phyloP scores from a whole-genome alignment of 2,329 filamentous ascomycete genomes.

The Penicillium glabrum region DNA sequence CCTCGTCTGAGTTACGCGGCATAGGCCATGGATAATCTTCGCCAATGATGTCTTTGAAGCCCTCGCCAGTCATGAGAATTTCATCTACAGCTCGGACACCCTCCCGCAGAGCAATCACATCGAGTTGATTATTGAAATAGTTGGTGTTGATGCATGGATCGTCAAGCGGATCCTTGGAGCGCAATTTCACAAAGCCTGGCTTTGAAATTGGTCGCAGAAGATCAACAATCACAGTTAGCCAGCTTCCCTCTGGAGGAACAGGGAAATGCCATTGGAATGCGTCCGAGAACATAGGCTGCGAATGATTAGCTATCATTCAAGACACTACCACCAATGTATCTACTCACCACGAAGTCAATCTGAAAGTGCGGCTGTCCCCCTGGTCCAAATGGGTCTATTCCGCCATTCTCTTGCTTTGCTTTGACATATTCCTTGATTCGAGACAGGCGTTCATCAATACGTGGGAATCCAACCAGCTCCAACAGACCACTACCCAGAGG shows the following conservation, averaged over 20 bases:
- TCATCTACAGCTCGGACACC: slow-evolving; percentile 56
- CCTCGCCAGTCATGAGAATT: slow-evolving; percentile 55
- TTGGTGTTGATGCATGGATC: slow-evolving; percentile 45
- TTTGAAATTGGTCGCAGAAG: slow-evolving; percentile 48
- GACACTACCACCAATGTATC: no score
- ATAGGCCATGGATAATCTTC: slow-evolving; percentile 59
- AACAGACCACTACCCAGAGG: slow-evolving; percentile 22
- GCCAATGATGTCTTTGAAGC: slow-evolving; percentile 44
- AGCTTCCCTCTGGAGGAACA: slow-evolving; percentile 44
- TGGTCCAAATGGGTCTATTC: slow-evolving; percentile 54
- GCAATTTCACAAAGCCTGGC: slow-evolving; percentile 43
- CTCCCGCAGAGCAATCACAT: slow-evolving; percentile 57
- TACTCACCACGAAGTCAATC: slow-evolving; percentile 56
- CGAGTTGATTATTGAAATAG: slow-evolving; percentile 49
- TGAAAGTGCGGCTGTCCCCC: slow-evolving; percentile 61
- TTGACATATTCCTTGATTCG: slow-evolving; percentile 48
- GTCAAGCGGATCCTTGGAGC: slow-evolving; percentile 34
- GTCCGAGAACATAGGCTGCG: slow-evolving; percentile 51
- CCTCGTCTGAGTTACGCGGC: slow-evolving; percentile 54
- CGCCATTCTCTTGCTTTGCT: slow-evolving; percentile 40
- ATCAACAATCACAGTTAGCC: slow-evolving; percentile 56
- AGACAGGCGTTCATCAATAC: slow-evolving; percentile 37
- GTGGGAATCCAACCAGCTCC: slow-evolving; percentile 17
- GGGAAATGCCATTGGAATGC: slow-evolving; percentile 52
- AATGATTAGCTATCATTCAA: background rate